phyloP scores from a whole-genome alignment of 1,139 yeast genomes.

The Kodamaea arcana region DNA sequence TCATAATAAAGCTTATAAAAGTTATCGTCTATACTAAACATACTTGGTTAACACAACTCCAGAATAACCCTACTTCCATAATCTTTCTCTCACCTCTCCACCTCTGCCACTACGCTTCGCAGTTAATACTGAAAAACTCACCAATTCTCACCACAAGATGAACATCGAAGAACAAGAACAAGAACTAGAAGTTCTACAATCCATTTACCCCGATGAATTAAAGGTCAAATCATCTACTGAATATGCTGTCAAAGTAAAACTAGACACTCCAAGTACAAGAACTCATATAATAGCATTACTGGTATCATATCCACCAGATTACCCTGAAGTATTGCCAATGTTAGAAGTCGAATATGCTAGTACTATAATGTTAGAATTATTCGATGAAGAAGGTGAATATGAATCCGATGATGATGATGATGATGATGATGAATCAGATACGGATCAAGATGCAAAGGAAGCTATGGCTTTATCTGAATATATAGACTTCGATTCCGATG shows the following conservation, averaged over 20 bases:
- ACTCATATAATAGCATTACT: conserved; percentile 49
- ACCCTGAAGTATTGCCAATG: conserved; percentile 68
- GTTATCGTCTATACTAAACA: too few relatives aligned
- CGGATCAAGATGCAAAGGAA: conserved; percentile 38
- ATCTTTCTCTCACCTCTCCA: too few relatives aligned
- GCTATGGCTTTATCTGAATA: conserved; percentile 54
- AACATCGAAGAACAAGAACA: conserved; percentile 73
- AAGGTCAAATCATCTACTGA: conserved; percentile 36
- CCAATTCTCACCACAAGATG: conserved; percentile 34
- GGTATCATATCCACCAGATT: conserved; percentile 65
- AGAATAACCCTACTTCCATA: too few relatives aligned
- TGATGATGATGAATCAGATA: conserved; percentile 39
- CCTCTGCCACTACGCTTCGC: too few relatives aligned
- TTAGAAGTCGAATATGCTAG: conserved; percentile 37
- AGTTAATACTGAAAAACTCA: too few relatives aligned
- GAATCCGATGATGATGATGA: conserved; percentile 36
- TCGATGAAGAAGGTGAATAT: conserved; percentile 27
- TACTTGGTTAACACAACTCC: too few relatives aligned
- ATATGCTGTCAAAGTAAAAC: conserved; percentile 42
- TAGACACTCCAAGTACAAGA: conserved; percentile 59
- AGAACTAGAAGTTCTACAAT: conserved; percentile 78
- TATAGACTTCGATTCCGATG: conserved; percentile 47
- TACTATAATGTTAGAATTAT: conserved; percentile 6
- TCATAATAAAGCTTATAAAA: too few relatives aligned
- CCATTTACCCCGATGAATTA: conserved; percentile 91